phyloP scores from a whole-genome alignment of 2,329 filamentous ascomycete genomes.

The Boeremia lycopersici region DNA sequence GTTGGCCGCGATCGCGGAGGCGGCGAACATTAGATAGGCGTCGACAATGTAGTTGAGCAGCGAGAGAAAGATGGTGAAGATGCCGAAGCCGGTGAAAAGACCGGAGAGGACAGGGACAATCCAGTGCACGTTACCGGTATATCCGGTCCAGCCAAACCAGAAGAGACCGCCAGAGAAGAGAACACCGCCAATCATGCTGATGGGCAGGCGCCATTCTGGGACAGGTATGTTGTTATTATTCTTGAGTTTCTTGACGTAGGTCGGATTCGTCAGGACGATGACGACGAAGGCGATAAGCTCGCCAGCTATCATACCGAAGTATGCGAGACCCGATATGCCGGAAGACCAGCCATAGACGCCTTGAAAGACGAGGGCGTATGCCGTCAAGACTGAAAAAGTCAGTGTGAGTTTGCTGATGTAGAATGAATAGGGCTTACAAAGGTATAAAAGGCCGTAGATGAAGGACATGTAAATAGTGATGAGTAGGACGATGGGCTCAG shows the following conservation, averaged over 20 bases:
- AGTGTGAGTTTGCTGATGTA: background rate
- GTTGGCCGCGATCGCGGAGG: slow-evolving; percentile 61
- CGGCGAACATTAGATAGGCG: slow-evolving; percentile 62
- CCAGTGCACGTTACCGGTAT: slow-evolving; percentile 51
- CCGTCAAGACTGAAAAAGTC: slow-evolving; percentile 70
- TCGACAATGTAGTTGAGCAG: slow-evolving; percentile 66
- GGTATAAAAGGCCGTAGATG: slow-evolving; percentile 35
- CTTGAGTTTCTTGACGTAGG: slow-evolving; percentile 61
- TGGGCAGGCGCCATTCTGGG: slow-evolving; percentile 64
- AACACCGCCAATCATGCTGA: slow-evolving; percentile 59
- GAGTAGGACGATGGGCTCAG: slow-evolving; percentile 57
- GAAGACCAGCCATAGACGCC: slow-evolving; percentile 70
- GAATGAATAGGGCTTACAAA: background rate
- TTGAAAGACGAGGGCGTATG: slow-evolving; percentile 82
- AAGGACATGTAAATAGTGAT: slow-evolving; percentile 55
- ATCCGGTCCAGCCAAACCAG: slow-evolving; percentile 49
- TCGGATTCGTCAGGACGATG: slow-evolving; percentile 68
- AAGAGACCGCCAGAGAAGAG: slow-evolving; percentile 43
- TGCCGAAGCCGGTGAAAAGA: slow-evolving; percentile 62
- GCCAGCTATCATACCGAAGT: slow-evolving; percentile 82
- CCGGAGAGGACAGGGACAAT: slow-evolving; percentile 52
- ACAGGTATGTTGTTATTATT: slow-evolving; percentile 58
- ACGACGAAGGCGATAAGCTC: slow-evolving; percentile 70
- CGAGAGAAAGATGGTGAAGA: slow-evolving; percentile 64
- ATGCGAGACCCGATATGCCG: slow-evolving; percentile 77